Evolutionary conservation across 148 eudicot species (phyloP), one percentile per base, ranked within the genome.

Genomic region (Persicaria maculosa): DNA sequence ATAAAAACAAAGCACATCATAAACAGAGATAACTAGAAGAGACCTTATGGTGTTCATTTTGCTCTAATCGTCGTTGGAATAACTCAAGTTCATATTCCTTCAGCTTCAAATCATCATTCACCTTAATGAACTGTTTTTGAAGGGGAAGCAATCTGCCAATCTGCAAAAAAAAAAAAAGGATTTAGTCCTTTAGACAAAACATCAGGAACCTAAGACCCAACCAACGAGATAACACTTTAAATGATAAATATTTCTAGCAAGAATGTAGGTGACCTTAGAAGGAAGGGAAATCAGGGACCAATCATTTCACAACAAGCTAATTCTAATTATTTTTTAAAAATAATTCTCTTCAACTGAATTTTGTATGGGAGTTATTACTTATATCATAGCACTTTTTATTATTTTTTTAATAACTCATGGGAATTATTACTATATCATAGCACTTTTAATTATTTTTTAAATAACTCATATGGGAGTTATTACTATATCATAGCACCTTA

Each of bases 11-110:
- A 45, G 36, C 22, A 67, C 17, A 7, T n/a, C 57, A 64, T 48
- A 43, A 8, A 75, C 64, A 74, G 9, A n/a, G 47, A 14, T 16
- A 43, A 45, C 36, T 40, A 69, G 12, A 76, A 54, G 22, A 40
- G 65, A 92, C 99, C 97, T 92, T 92, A 80, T 92, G 99, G 81
- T 95, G 97, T 84, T 92, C 99, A 84, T 90, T 92, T 81, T 92
- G 99, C 78, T 90, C 89, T 76, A 91, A 96, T 76, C 97, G 87
- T 48, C 85, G 88, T 77, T 89, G 86, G 80, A 84, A 89, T 58
- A 95, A 78, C 74, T 90, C 90, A 36, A 95, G 96, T 47, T 95
- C 99, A 79, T 95, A 86, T 45, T 88, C 91, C 84, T 92, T 89
- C 74, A 95, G 82, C 75, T 87, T 96, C 81, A 95, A 80, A 82